Evolutionary conservation across 257 asterid genomes (phyloP).

Genomic region (Cruciata laevipes): DNA sequence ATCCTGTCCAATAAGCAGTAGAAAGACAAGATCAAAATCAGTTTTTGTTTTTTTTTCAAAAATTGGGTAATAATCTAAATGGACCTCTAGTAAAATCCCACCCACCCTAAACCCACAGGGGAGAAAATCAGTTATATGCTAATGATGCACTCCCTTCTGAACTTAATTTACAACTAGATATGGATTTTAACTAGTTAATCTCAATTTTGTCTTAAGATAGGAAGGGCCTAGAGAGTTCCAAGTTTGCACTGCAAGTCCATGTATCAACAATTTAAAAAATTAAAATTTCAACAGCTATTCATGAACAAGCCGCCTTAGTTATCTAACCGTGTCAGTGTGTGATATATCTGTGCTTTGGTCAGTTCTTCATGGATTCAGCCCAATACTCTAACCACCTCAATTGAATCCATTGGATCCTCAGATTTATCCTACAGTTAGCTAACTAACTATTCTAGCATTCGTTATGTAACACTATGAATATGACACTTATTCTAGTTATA

Average conservation of each 20-base stretch:
- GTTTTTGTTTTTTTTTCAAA: too few relatives aligned
- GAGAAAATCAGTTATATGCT: not conserved
- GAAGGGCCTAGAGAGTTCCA: not conserved
- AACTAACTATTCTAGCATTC: not conserved
- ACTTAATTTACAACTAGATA: not conserved
- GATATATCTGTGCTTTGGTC: not conserved
- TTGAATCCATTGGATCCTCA: not conserved
- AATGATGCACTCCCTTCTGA: not conserved
- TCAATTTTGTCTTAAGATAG: not conserved
- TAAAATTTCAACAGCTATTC: not conserved
- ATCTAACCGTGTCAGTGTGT: not conserved
- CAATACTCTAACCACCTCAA: not conserved
- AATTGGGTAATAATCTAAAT: too few relatives aligned
- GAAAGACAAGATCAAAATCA: not conserved
- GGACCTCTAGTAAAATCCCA: too few relatives aligned
- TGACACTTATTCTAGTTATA: not conserved
- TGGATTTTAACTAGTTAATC: not conserved
- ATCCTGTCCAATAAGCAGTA: not conserved
- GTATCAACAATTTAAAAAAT: not conserved
- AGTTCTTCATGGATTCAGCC: not conserved
- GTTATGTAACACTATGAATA: not conserved
- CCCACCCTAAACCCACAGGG: too few relatives aligned
- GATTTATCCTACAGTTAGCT: not conserved
- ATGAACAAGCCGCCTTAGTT: not conserved
- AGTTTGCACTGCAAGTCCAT: not conserved